phyloP scores from a whole-genome alignment of 179 eudicot genomes.

The Beta lomatogona region DNA sequence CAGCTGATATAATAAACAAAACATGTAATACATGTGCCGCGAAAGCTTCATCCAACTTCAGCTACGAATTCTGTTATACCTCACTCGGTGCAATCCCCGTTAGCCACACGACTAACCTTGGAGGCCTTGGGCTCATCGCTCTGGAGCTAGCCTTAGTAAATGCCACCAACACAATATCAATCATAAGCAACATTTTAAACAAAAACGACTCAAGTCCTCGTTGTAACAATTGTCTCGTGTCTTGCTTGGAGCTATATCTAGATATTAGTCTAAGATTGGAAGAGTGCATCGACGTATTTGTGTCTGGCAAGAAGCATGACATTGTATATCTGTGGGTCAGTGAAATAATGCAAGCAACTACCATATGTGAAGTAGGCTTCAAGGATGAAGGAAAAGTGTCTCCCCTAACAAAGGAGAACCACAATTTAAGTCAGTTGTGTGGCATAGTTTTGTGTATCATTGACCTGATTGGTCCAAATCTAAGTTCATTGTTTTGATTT shows the following conservation, averaged over 20 bases:
- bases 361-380: slow-evolving; percentile 35
- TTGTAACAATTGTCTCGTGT: slow-evolving; percentile 34
- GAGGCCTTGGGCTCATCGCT: slow-evolving; percentile 42
- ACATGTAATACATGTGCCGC: slow-evolving; percentile 41
- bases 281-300: slow-evolving; percentile 24
- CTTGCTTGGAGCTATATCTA: slow-evolving; percentile 35
- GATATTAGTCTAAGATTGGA: slow-evolving; percentile 25
- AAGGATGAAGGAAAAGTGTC: slow-evolving; percentile 24
- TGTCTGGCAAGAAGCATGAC: slow-evolving; percentile 20
- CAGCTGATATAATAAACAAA: slow-evolving; percentile 32
- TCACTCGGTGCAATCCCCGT: slow-evolving; percentile 39
- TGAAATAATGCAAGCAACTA: slow-evolving; percentile 30
- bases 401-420: slow-evolving; percentile 39
- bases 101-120: slow-evolving; percentile 37
- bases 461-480: slow-evolving; percentile 22
- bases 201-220: slow-evolving; percentile 15
- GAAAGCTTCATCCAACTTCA: slow-evolving; percentile 15
- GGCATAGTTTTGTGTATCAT: slow-evolving; percentile 28
- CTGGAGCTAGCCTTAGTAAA: slow-evolving; percentile 43
- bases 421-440: slow-evolving; percentile 30
- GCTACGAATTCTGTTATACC: slow-evolving; percentile 37
- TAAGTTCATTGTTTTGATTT: not conserved
- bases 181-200: slow-evolving; percentile 27
- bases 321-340: slow-evolving; percentile 31
- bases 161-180: slow-evolving; percentile 35